Base-by-base conservation (phyloP, 1,284 basidiomycete species). In the Xerocomus minutiporus region DNA sequence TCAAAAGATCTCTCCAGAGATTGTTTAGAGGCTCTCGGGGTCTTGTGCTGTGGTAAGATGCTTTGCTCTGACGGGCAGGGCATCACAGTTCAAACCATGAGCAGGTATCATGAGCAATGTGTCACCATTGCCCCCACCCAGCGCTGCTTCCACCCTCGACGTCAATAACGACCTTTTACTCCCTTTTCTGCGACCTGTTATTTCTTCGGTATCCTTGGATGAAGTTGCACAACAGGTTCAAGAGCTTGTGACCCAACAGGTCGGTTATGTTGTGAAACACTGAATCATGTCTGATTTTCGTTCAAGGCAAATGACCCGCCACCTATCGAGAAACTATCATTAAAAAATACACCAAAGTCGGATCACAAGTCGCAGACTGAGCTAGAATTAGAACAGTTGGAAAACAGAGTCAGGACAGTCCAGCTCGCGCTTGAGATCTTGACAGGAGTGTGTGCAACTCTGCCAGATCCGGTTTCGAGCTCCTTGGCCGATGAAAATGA, bases 341-440 rank as follows among this genome's bases (percentile, higher is more conserved):
- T 84, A 12, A 84, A 84, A 62, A 67, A 81, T 55, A 72, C 75
- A 0, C 87, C 86, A 11, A 80, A 82, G 59, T 79, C 80, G 15
- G 88, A 94, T 65, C 84, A 94, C 68, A 86, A 81, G 64, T 80
- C 86, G 3, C 64, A 76, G 0, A 77, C 77, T 7, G 88, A 93
- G 63, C 56, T 81, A 13, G 82, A 86, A 62, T 77, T 96, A 6
- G 86, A 89, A 54, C 72, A 75, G n/a, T 73, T 93, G 38, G 93
- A 97, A 70, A 73, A 77, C 12, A 81, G 74, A 55, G 70, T 96
- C 48, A 79, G 84, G 56, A 88, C 88, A 3, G 77, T 91, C 8
- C 85, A 88, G 57, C 77, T 93, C 34, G 82, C 88, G 17, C 75
- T 97, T 32, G 93, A 97, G 71, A 82, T 96, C 48, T 70, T 96